These are phyloP conservation scores for Candida golubevii DNA, from an alignment of 805 yeast species.

Conservation along the genomic window DNA sequence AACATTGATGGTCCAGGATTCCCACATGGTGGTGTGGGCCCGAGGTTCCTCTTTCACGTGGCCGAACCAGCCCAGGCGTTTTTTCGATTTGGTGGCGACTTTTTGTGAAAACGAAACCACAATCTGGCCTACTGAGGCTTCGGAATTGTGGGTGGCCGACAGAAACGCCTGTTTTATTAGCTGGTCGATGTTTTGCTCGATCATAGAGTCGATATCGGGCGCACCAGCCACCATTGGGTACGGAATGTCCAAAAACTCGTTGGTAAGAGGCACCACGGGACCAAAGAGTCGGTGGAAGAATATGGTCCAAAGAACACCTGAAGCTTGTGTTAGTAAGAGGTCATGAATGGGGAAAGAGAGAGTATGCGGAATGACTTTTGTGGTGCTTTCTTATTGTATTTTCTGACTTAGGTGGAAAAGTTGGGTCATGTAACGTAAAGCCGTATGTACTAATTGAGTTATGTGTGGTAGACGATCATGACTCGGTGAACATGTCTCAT, in stretches of 20 bases:
- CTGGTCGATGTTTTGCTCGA: constrained; percentile 33
- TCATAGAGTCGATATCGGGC: constrained; percentile 46
- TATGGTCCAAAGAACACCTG: constrained; percentile 60
- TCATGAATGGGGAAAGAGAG: too few species aligned
- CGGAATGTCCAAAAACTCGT: constrained; percentile 55
- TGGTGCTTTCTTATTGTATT: background rate
- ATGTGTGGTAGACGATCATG: too few species aligned
- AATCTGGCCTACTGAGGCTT: constrained; percentile 28
- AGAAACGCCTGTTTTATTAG: constrained; percentile 28
- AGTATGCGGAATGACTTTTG: constrained; percentile 10
- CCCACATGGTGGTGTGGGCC: constrained; percentile 57
- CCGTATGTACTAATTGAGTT: too few species aligned
- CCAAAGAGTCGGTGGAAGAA: constrained; percentile 71
- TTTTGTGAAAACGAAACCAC: constrained; percentile 38
- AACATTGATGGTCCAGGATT: constrained; percentile 59
- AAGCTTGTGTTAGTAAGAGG: constrained; percentile 9
- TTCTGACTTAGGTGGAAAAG: background rate
- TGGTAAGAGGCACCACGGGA: constrained; percentile 49
- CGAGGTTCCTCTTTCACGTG: constrained; percentile 18
- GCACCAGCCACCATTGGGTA: constrained; percentile 49
- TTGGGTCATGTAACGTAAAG: background rate
- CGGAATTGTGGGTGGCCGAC: constrained; percentile 15
- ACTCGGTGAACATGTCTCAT: too few species aligned
- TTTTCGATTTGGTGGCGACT: constrained; percentile 30
- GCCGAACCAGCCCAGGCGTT: constrained; percentile 57